Evolutionary conservation across 2,329 filamentous ascomycete genomes (phyloP).

Genomic region (Penicillium olsonii): DNA sequence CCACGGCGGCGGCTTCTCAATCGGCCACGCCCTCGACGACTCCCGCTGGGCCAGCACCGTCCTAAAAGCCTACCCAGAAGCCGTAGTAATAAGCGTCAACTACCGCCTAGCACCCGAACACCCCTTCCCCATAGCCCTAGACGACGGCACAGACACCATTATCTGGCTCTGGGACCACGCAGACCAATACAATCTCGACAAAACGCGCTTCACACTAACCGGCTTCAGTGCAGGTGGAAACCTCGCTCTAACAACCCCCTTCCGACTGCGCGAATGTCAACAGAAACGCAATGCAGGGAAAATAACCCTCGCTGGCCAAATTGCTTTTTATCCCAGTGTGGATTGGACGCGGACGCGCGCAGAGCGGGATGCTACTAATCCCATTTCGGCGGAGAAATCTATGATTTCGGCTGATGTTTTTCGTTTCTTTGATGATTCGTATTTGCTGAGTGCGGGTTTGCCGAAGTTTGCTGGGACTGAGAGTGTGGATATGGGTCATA

Average conservation of each 20-base stretch:
- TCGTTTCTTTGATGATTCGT: constrained; percentile 21
- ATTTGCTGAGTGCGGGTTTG: constrained; percentile 12
- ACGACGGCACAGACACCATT: constrained; percentile 28
- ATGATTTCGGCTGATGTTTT: constrained; percentile 13
- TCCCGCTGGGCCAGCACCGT: constrained; percentile 18
- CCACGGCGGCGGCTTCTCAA: constrained; percentile 24
- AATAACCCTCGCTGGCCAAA: constrained; percentile 8
- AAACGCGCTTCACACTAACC: constrained; percentile 12
- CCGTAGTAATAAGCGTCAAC: constrained; percentile 24
- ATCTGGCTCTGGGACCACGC: constrained; percentile 23
- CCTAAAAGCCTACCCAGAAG: constrained; percentile 11
- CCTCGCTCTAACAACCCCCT: constrained; percentile 16
- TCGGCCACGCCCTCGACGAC: constrained; percentile 21
- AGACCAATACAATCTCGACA: constrained; percentile 18
- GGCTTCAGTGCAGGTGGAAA: constrained; percentile 23
- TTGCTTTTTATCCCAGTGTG: constrained; percentile 19
- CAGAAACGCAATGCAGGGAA: not conserved
- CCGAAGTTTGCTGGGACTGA: constrained; percentile 3
- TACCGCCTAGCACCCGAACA: constrained; percentile 29
- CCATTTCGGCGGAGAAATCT: constrained; percentile 8
- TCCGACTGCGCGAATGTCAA: constrained; percentile 12
- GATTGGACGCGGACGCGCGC: constrained; percentile 19
- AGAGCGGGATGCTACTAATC: constrained; percentile 20
- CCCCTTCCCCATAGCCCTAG: constrained; percentile 22
- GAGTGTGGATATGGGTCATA: constrained; percentile 21